These are phyloP conservation scores for Colletotrichum sp. DNA, from an alignment of 2,329 filamentous ascomycete genomes.

Conservation along the genomic window DNA sequence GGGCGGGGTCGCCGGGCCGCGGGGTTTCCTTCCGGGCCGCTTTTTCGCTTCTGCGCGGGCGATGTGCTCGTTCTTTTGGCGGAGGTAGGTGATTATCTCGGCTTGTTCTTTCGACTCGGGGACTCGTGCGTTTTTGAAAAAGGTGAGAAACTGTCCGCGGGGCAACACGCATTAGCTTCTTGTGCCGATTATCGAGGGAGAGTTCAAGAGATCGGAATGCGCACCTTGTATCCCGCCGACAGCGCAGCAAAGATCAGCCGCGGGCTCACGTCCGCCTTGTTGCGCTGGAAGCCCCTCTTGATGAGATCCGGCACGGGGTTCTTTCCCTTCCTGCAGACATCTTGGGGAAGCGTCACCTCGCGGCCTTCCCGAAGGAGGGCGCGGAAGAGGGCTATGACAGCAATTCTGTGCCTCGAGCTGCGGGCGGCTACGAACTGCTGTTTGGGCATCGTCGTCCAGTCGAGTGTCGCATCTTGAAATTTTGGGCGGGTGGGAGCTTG, in stretches of 20 bases:
- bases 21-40: constrained; percentile 24
- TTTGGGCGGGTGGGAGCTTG: background rate
- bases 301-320: constrained; percentile 63
- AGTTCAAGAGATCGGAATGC: background rate
- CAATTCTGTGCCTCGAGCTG: constrained; percentile 57
- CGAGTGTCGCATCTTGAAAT: background rate
- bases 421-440: constrained; percentile 49
- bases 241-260: constrained; percentile 68
- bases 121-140: constrained; percentile 43
- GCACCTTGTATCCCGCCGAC: constrained; percentile 70
- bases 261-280: constrained; percentile 61
- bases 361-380: constrained; percentile 67
- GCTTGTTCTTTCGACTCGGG: constrained; percentile 43
- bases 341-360: constrained; percentile 56
- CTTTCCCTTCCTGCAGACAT: constrained; percentile 37
- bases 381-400: constrained; percentile 73
- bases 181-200: background rate
- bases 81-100: constrained; percentile 47
- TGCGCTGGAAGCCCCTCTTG: constrained; percentile 65
- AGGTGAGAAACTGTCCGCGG: constrained; percentile 41
- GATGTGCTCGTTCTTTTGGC: constrained; percentile 22
- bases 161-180: background rate
- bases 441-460: background rate
- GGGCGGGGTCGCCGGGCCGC: constrained; percentile 13
- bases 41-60: background rate